Base-by-base conservation (phyloP, 1,284 basidiomycete genomes). In the Ganoderma leucocontextum region DNA sequence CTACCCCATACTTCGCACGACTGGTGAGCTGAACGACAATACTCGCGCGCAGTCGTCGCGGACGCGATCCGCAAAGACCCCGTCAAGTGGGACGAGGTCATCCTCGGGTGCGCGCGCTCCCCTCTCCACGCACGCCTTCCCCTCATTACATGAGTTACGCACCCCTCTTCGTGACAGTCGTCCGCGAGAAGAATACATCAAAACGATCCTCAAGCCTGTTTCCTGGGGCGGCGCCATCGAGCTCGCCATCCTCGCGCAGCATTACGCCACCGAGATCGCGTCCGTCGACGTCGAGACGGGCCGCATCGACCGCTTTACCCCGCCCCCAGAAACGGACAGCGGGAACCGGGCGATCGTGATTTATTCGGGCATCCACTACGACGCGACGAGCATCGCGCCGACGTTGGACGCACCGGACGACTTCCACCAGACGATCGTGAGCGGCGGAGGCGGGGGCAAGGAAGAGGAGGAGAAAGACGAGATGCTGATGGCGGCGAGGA, bases 161-260 rank as follows among this genome's bases (percentile, higher is more conserved):
- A 2, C 17, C 7, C 5, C 4, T 38, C 44, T 8, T 8, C 60
- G 7, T 33, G 33, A 29, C 70, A 91, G 95, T 12, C 89, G 89
- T 76, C 82, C 92, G 4, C 88, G 90, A 7, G 85, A 90, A 17
- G 85, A 89, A 60, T 98, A 98, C 78, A 93, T 96, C 72, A 75
- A 84, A 6, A 92, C 91, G 6, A 98, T 98, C 69, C 82, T 90
- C 55, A 91, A 91, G 60, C 89, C 93, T 1, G 82, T 88, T 1
- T 89, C 93, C 0, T 98, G 96, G 96, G 96, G 96, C 55, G 97
- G 96, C 17, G 96, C 96, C 2, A 97, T 98, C 76, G 95, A 96
- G 77, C 88, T 97, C 15, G 83, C 90, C 3, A 90, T 97, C 72
- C 90, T 98, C 68, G 90, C 96, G 1, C 82, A 88, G 13, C 89